These are phyloP conservation scores for Emmonsia crescens DNA, from an alignment of 2,329 filamentous ascomycete species.

Conservation along the genomic window DNA sequence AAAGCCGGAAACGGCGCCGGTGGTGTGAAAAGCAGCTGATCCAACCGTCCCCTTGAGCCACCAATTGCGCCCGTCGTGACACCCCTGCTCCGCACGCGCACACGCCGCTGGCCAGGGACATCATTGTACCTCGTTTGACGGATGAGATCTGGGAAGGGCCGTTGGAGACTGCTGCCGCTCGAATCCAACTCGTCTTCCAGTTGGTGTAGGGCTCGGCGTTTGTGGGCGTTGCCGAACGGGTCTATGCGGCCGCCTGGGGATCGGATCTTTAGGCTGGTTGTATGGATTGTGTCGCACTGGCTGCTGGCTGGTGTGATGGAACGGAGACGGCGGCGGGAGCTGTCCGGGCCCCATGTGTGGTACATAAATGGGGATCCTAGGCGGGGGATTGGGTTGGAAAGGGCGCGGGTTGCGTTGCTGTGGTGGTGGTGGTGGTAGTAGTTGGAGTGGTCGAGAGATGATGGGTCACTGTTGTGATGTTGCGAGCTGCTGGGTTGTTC, in stretches of 20 bases:
- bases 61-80: conserved; percentile 48
- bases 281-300: conserved; percentile 36
- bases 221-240: conserved; percentile 43
- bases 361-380: conserved; percentile 41
- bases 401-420: conserved; percentile 5
- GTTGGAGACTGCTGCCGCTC: conserved; percentile 27
- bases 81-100: conserved; percentile 50
- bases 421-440: neutral
- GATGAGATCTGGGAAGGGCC: conserved; percentile 26
- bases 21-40: conserved; percentile 46
- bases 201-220: conserved; percentile 47
- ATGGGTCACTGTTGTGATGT: neutral
- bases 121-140: conserved; percentile 32
- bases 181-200: conserved; percentile 42
- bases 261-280: conserved; percentile 32
- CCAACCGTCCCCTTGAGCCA: conserved; percentile 38
- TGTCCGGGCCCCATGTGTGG: conserved; percentile 39
- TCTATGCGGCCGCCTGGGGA: conserved; percentile 46
- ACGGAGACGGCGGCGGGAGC: conserved; percentile 23
- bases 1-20: conserved; percentile 23
- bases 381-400: conserved; percentile 27
- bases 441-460: neutral
- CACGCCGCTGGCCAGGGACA: conserved; percentile 42
- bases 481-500: conserved; percentile 12
- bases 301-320: conserved; percentile 24